Conservation (phyloP, 805 yeast genomes). For the Komagataella ulmi region DNA sequence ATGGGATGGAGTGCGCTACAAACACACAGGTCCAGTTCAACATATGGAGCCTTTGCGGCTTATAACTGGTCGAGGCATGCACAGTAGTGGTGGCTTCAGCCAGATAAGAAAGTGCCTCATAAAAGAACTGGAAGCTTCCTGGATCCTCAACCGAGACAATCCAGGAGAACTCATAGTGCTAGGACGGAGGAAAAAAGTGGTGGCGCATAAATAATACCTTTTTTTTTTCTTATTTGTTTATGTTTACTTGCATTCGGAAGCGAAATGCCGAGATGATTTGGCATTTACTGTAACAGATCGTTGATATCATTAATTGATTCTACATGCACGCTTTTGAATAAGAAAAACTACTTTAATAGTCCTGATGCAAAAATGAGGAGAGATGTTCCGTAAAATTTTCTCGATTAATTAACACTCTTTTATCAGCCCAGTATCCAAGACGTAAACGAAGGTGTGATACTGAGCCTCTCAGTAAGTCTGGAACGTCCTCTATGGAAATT, state of each 20-base stretch:
- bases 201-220: background rate
- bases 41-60: background rate
- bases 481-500: background rate
- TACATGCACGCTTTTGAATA: background rate
- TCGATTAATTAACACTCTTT: background rate
- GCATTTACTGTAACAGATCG: background rate
- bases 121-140: background rate
- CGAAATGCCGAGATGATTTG: background rate
- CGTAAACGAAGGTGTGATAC: background rate
- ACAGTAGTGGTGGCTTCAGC: background rate
- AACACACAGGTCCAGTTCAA: background rate
- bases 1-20: background rate
- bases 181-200: background rate
- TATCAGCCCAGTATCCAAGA: background rate
- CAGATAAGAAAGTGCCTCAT: background rate
- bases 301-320: background rate
- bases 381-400: background rate
- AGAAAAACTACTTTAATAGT: no score
- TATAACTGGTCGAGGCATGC: background rate
- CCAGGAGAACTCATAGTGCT: background rate
- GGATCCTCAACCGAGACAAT: background rate
- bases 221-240: no score
- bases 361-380: background rate
- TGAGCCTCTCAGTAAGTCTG: background rate
- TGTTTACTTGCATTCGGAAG: background rate